Evolutionary conservation across 345 rosid genomes (phyloP).

Genomic region (Eucalyptus virginea): DNA sequence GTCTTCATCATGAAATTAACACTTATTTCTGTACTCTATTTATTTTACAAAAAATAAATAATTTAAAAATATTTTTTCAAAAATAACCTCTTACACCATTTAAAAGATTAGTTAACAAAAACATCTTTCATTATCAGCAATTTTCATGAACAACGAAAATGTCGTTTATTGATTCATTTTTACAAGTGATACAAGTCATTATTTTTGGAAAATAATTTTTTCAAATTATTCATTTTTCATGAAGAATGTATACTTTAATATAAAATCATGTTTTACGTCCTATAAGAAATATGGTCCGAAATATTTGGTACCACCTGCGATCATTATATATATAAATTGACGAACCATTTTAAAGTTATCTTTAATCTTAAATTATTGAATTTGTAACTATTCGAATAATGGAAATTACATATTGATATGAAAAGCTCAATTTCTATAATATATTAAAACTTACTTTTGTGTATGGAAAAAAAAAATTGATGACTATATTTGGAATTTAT

Average conservation of each 20-base stretch:
- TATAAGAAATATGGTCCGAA: background rate
- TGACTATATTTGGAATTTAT: background rate
- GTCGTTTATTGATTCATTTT: background rate
- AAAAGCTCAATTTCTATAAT: background rate
- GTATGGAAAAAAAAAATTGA: background rate
- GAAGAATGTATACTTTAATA: too few relatives aligned
- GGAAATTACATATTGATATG: background rate
- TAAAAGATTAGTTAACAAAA: background rate
- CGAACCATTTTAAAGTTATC: background rate
- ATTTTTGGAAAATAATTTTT: accelerated
- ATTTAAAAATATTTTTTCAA: background rate
- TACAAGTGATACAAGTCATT: background rate
- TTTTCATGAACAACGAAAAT: accelerated
- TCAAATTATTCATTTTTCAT: accelerated
- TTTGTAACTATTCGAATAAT: background rate
- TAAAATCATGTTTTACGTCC: background rate
- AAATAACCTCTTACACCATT: background rate
- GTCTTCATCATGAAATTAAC: background rate
- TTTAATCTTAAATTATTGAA: background rate
- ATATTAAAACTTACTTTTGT: background rate
- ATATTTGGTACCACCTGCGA: background rate
- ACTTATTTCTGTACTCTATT: background rate
- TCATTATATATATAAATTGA: background rate
- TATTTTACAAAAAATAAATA: background rate
- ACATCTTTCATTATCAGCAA: background rate